Evolutionary conservation across 805 yeast species (phyloP), one percentile per base, ranked within the genome.

Genomic region (Lachancea nothofagi): DNA sequence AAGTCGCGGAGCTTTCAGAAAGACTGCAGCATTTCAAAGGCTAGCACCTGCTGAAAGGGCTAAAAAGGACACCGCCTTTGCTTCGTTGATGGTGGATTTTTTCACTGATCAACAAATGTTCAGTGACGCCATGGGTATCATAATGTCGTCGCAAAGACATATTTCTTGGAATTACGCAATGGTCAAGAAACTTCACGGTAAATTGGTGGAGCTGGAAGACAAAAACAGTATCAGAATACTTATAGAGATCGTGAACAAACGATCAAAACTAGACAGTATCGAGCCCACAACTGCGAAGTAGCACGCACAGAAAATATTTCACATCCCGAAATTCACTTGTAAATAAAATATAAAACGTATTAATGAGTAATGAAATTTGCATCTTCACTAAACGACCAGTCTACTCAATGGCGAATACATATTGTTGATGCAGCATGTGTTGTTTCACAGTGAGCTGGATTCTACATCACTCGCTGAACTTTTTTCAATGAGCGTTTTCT

Each of bases 1-100:
- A 2, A 95, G 84, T 52, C 74, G 97, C 51, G 96, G 96, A 2
- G 45, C 57, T 17, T 87, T 72, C 62, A 68, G 96, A 37, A 75
- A 75, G 43, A 69, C 83, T 0, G 18, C 33, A 0, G 46, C 48
- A 2, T 88, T 83, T 66, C 72, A 67, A 37, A 53, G 57, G 3
- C 58, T 68, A 3, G 90, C 82, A 53, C 78, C 78, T 56, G 69
- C 65, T 42, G 41, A 42, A 19, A 51, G 55, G 38, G 38, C 46
- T 28, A 30, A 37, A 18, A 40, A 45, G 3, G 64, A 59, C 38
- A 29, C 51, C 7, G 46, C 39, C 20, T 86, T 88, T 69, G 96
- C 96, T 2, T 61, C 74, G 19, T 67, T 75, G 9, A 80, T 87
- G 83, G 75, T 85, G 1, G 63, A 68, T 12, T 66, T 78, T 25